Evolutionary conservation across 805 yeast genomes (phyloP).

Genomic region (Clavispora fructus): DNA sequence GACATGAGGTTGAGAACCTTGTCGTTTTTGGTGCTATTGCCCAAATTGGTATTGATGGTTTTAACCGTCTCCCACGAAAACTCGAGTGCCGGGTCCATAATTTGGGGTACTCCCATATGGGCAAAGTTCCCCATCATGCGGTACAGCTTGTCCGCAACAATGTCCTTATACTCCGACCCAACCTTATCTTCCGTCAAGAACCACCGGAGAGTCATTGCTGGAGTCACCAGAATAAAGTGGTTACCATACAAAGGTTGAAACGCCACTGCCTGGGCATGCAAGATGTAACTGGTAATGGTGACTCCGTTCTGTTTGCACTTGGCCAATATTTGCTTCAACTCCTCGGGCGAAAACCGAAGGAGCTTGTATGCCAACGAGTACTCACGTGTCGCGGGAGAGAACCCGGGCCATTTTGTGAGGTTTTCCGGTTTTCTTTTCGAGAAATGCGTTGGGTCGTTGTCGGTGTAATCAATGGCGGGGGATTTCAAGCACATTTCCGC

Average conservation of each 20-base stretch:
- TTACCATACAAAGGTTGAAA: constrained; percentile 26
- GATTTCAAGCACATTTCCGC: constrained; percentile 26
- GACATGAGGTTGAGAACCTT: constrained; percentile 19
- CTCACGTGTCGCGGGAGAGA: constrained; percentile 16
- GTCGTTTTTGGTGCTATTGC: constrained; percentile 16
- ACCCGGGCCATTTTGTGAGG: constrained; percentile 25
- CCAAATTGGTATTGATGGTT: constrained; percentile 16
- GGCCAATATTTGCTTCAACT: constrained; percentile 19
- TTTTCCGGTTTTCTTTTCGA: constrained; percentile 14
- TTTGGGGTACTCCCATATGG: constrained; percentile 26
- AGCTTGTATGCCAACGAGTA: constrained; percentile 20
- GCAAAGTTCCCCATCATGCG: constrained; percentile 31
- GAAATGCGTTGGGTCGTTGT: constrained; percentile 21
- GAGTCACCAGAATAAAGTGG: constrained; percentile 19
- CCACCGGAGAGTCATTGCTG: constrained; percentile 33
- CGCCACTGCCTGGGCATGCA: constrained; percentile 20
- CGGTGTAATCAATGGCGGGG: constrained; percentile 21
- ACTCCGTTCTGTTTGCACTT: constrained; percentile 26
- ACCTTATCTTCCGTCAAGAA: constrained; percentile 11
- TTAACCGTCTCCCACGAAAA: constrained; percentile 32
- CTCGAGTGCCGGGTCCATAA: constrained; percentile 24
- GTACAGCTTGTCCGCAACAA: constrained; percentile 15
- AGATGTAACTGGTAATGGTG: constrained; percentile 29
- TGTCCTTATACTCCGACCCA: constrained; percentile 12
- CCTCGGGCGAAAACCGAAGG: constrained; percentile 21